These are phyloP conservation scores for Ophioceras dolichostomum DNA, from an alignment of 2,329 filamentous ascomycete genomes.

Conservation along the genomic window DNA sequence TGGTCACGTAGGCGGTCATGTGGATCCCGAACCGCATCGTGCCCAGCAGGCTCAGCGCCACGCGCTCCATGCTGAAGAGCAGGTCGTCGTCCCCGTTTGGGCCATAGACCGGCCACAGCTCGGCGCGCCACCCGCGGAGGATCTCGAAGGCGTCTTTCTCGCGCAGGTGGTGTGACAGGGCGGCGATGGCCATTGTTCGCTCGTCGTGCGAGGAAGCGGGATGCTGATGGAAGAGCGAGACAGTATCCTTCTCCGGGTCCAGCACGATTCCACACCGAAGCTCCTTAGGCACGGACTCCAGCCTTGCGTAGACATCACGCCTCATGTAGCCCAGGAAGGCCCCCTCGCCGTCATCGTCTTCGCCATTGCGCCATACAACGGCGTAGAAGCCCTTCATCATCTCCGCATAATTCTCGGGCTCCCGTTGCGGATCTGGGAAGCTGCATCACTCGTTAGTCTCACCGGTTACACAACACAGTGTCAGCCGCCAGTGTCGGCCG, in stretches of 20 bases:
- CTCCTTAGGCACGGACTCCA: constrained; percentile 31
- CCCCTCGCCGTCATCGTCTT: constrained; percentile 46
- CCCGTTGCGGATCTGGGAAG: constrained; percentile 62
- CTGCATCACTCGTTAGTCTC: constrained; percentile 27
- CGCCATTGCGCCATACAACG: constrained; percentile 46
- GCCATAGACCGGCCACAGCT: constrained; percentile 68
- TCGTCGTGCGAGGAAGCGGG: constrained; percentile 39
- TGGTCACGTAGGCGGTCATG: constrained; percentile 59
- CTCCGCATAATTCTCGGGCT: constrained; percentile 41
- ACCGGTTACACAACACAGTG: neutral
- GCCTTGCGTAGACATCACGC: constrained; percentile 33
- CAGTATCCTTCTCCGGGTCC: constrained; percentile 43
- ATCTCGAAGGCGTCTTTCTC: constrained; percentile 60
- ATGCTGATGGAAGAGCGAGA: constrained; percentile 44
- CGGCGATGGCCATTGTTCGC: constrained; percentile 43
- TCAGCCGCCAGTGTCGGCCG: neutral
- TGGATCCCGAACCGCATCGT: constrained; percentile 70
- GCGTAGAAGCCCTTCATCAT: constrained; percentile 54
- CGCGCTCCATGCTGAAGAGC: constrained; percentile 66
- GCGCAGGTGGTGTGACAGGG: constrained; percentile 56
- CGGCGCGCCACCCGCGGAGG: constrained; percentile 66
- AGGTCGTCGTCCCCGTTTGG: constrained; percentile 34
- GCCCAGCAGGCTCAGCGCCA: constrained; percentile 62
- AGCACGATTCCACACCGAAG: constrained; percentile 48
- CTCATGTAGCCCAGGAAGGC: constrained; percentile 48